Evolutionary conservation across 352 stramenopile genomes (phyloP).

Genomic region (Phytophthora vignae): DNA sequence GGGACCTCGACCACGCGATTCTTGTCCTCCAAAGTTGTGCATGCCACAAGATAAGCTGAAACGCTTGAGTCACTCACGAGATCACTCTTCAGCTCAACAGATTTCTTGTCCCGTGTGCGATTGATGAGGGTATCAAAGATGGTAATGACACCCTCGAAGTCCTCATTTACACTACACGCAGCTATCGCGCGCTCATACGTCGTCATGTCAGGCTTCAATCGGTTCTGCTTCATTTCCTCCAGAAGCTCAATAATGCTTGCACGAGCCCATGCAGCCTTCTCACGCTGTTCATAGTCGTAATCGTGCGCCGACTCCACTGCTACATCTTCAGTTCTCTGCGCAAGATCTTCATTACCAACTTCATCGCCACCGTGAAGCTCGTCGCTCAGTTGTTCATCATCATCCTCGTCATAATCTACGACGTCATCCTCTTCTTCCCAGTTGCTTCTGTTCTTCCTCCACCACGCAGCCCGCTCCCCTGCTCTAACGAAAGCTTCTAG

Average conservation of each 20-base stretch:
- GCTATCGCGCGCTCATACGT: conserved; percentile 48
- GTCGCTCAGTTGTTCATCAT: conserved; percentile 10
- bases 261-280: conserved; percentile 34
- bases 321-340: not conserved
- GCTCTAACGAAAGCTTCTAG: conserved; percentile 59
- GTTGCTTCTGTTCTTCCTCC: conserved; percentile 29
- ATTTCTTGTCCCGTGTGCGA: conserved; percentile 15
- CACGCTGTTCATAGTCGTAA: conserved; percentile 24
- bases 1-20: conserved; percentile 47
- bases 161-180: conserved; percentile 49
- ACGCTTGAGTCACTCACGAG: conserved; percentile 49
- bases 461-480: conserved; percentile 25
- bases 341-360: conserved; percentile 3
- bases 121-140: conserved; percentile 50
- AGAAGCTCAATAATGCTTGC: conserved; percentile 39
- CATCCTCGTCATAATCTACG: conserved; percentile 20
- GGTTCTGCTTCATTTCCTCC: conserved; percentile 43
- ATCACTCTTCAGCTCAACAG: conserved; percentile 27
- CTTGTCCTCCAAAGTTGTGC: conserved; percentile 35
- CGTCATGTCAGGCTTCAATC: conserved; percentile 43
- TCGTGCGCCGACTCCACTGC: conserved; percentile 1
- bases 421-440: conserved; percentile 28
- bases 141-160: conserved; percentile 43
- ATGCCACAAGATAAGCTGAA: conserved; percentile 51
- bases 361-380: conserved; percentile 2